Evolutionary conservation across 179 eudicot species (phyloP), one percentile per base, ranked within the genome.

Genomic region (Amaranthus tricolor): DNA sequence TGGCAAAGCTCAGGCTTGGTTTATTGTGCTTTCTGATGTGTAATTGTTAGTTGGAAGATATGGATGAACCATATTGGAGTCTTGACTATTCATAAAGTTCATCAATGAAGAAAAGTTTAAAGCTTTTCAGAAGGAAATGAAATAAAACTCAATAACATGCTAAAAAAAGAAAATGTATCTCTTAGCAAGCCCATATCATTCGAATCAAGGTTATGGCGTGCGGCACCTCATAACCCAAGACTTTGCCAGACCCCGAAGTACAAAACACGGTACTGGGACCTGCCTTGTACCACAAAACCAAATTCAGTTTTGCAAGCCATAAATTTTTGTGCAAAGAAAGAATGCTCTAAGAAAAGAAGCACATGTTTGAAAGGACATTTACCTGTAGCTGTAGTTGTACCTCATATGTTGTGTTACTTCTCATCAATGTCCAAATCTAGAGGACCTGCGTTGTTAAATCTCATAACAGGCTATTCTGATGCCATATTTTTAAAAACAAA

Each of bases 351-450:
- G 47, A 54, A 51, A 40, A 19, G 3, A 20, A 53, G 40, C 24
- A 31, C 2, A 31, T 53, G 13, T 44, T 13, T 52, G 14, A 44
- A 71, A 5, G 21, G 71, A n/a, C 50, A 63, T 56, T n/a, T 79
- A 74, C 82, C 82, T 79, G 75, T 45, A 21, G 40, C 40, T 31
- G 40, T 31, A 31, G 31, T 17, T 11, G 68, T 21, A 66, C 31
- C 67, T 57, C 43, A 65, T 50, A 55, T 0, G 60, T 6, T 15
- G 14, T n/a, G 12, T 11, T 45, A 6, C 55, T 49, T 31, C 62
- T 20, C 48, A 53, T 7, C n/a, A 47, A 44, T 13, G 66, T 21
- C 17, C 68, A 62, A 78, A 44, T 45, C 58, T 56, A 52, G 20
- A 68, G 64, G 45, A 16, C 65, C 5, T 6, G 70, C 61, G 31